Conservation (phyloP, 148 eudicot genomes). For the Silene conica region DNA sequence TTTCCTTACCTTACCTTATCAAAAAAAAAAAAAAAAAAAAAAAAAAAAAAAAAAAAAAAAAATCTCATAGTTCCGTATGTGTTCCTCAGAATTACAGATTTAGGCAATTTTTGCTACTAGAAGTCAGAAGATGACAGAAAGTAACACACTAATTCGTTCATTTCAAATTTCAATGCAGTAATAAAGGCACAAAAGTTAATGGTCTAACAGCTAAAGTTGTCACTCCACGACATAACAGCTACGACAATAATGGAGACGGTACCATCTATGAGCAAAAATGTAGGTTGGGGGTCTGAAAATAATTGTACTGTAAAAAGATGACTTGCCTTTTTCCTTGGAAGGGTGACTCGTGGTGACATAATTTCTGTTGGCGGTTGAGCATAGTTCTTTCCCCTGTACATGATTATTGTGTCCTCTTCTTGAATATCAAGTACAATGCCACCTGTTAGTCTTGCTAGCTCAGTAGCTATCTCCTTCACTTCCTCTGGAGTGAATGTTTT, state of each 20-base stretch:
- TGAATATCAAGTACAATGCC: slow-evolving; percentile 93
- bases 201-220: background rate
- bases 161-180: background rate
- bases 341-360: slow-evolving; percentile 85
- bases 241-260: background rate
- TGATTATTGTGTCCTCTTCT: slow-evolving; percentile 74
- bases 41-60: background rate
- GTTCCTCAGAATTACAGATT: background rate
- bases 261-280: background rate
- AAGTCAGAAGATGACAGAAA: background rate
- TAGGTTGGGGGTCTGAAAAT: background rate
- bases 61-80: too few species aligned
- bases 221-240: background rate
- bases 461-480: slow-evolving; percentile 84
- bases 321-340: slow-evolving; percentile 84
- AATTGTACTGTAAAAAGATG: background rate
- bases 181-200: background rate
- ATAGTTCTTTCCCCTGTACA: slow-evolving; percentile 97
- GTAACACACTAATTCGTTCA: background rate
- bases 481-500: slow-evolving; percentile 84
- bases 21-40: background rate
- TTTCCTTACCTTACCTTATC: too few species aligned
- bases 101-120: background rate
- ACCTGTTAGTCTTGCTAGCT: slow-evolving; percentile 83
- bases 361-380: slow-evolving; percentile 97